Percentiles rank a stretch among this genome's conserved stretches.
These are phyloP conservation scores for Suhomyces tanzawaensis DNA, from an alignment of 805 yeast genomes.

Conservation along the genomic window DNA sequence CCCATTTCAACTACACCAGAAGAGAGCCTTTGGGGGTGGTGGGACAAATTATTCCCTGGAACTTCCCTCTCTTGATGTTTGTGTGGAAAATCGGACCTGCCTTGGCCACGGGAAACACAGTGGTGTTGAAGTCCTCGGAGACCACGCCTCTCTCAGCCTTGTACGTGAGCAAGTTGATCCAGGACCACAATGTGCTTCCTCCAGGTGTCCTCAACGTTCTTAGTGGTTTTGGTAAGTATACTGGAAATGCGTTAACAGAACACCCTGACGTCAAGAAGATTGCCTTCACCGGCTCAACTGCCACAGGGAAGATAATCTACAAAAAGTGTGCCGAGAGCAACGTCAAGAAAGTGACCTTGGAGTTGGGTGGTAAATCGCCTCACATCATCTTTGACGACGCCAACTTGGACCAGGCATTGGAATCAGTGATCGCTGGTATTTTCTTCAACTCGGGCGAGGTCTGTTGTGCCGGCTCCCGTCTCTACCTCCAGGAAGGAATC, in stretches of 20 bases:
- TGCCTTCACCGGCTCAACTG: conserved; percentile 56
- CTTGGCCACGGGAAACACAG: conserved; percentile 71
- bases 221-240: conserved; percentile 64
- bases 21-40: conserved; percentile 66
- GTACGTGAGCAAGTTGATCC: conserved; percentile 53
- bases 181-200: conserved; percentile 73
- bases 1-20: conserved; percentile 60
- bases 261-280: conserved; percentile 50
- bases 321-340: conserved; percentile 59
- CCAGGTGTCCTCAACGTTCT: conserved; percentile 71
- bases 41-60: conserved; percentile 72
- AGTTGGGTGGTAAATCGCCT: conserved; percentile 74
- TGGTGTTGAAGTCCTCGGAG: conserved; percentile 72
- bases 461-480: conserved; percentile 64
- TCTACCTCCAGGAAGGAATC: conserved; percentile 54
- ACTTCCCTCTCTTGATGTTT: conserved; percentile 67
- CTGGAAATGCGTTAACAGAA: conserved; percentile 63
- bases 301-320: conserved; percentile 66
- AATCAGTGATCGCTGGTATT: conserved; percentile 65
- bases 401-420: conserved; percentile 58
- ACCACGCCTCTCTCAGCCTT: conserved; percentile 70
- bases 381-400: conserved; percentile 61
- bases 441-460: conserved; percentile 65
- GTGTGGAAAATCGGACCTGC: conserved; percentile 84
- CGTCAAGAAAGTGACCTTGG: conserved; percentile 62